phyloP scores from a whole-genome alignment of 2,329 filamentous ascomycete species.

The Aspergillus tamarii region DNA sequence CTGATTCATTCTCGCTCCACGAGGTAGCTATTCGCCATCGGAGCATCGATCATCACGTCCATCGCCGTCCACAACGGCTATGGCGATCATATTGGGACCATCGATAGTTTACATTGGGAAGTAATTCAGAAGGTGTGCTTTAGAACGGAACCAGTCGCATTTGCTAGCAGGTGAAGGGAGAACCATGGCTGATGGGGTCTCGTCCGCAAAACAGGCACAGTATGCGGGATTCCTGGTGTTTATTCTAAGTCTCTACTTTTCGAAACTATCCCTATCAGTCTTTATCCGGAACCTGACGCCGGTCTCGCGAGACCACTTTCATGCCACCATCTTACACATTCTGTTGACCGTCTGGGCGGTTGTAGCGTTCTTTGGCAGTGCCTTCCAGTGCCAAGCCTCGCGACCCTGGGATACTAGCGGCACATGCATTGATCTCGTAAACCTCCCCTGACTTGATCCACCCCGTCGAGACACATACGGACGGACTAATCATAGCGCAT shows the following conservation, averaged over 20 bases:
- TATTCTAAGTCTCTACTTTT: constrained; percentile 24
- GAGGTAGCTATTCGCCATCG: constrained; percentile 19
- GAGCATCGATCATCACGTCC: constrained; percentile 23
- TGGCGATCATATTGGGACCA: constrained; percentile 22
- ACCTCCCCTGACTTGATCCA: background rate
- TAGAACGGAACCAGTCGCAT: too few relatives aligned
- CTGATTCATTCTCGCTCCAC: background rate
- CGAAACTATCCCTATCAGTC: constrained; percentile 27
- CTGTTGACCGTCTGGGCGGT: constrained; percentile 20
- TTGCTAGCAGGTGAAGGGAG: background rate
- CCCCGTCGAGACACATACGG: too few relatives aligned
- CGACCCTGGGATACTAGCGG: constrained; percentile 25
- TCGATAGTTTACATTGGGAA: constrained; percentile 18
- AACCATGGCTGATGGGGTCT: background rate
- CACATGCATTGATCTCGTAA: constrained; percentile 24
- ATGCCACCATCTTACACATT: constrained; percentile 17
- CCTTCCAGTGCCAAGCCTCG: constrained; percentile 25
- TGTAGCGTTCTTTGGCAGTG: constrained; percentile 20
- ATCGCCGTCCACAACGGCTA: constrained; percentile 27
- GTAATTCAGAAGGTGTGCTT: constrained; percentile 26
- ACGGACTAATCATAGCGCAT: background rate
- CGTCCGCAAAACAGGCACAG: constrained; percentile 16
- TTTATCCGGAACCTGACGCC: constrained; percentile 28
- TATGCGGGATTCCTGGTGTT: constrained; percentile 26
- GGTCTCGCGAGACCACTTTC: constrained; percentile 19